phyloP scores from a whole-genome alignment of 768 basidiomycete genomes.

The Cytidiella melzeri region DNA sequence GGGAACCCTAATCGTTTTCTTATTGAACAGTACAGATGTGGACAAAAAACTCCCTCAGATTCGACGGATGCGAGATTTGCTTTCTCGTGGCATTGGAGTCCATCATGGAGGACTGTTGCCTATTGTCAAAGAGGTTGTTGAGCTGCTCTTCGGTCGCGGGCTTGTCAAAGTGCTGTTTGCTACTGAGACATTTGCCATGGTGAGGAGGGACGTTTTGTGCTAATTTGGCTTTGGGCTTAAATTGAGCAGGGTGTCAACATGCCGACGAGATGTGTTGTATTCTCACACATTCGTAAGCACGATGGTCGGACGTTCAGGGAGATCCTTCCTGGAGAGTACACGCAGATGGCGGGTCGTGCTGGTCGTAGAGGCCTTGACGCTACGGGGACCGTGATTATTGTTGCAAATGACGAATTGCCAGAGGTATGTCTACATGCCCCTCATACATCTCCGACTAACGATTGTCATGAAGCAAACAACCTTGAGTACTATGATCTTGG shows the following conservation, averaged over 20 bases:
- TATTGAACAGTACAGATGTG: conserved; percentile 46
- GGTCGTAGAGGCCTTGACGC: conserved; percentile 92
- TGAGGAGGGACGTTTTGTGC: conserved; percentile 25
- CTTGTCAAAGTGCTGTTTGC: conserved; percentile 96
- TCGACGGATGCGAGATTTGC: conserved; percentile 77
- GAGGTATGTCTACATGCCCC: conserved; percentile 48
- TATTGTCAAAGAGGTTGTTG: conserved; percentile 96
- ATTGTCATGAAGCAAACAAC: conserved; percentile 53
- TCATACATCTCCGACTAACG: not conserved
- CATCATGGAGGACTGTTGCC: conserved; percentile 97
- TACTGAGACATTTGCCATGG: conserved; percentile 99
- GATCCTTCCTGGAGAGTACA: conserved; percentile 88
- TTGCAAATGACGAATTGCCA: conserved; percentile 77
- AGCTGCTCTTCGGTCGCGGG: conserved; percentile 92
- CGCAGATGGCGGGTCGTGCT: conserved; percentile 98
- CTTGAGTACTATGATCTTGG: conserved; percentile 87
- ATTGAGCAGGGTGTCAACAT: conserved; percentile 88
- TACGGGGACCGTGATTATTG: conserved; percentile 93
- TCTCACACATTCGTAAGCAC: conserved; percentile 91
- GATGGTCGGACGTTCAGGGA: conserved; percentile 91
- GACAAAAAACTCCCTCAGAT: conserved; percentile 95
- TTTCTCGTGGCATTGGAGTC: conserved; percentile 91
- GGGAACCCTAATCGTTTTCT: conserved; percentile 3
- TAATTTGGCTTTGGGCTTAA: not conserved
- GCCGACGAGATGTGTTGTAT: conserved; percentile 97